Evolutionary conservation across 1,284 basidiomycete genomes (phyloP), one percentile per base, ranked within the genome.

Genomic region (Ustilago shanxiensis): DNA sequence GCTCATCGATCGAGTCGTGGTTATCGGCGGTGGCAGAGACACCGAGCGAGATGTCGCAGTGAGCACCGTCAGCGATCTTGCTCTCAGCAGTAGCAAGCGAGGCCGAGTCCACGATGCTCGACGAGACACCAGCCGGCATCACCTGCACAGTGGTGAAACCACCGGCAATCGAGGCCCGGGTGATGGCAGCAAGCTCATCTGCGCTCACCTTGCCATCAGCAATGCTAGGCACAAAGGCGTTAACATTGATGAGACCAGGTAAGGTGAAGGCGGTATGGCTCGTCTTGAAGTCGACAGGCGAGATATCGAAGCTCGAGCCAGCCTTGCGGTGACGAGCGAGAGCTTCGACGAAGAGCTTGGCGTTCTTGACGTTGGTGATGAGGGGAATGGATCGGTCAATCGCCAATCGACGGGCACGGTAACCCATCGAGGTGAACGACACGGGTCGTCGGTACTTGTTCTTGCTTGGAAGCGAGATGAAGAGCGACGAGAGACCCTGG

Each of bases 311-410:
- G 20, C 87, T 86, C 18, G 95, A 92, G 33, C 79, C 87, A 91
- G 93, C 79, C 95, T 79, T 78, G 60, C 83, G 78, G 72, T 84
- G 78, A 39, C 81, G 91, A 69, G 98, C 93, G 67, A 99, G 90
- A 2, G 96, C 97, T 87, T 99, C 95, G 44, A 95, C 93, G 56
- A 99, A 91, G 83, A 99, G 90, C 88, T 99, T 99, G 74, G 97
- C 97, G 86, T 95, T 95, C 89, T 99, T 99, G 88, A 99, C 93
- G 86, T 99, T 99, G 67, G 96, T 99, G 86, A 99, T 95, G 60
- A 99, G 89, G 0, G 97, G 96, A 41, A 99, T 92, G 35, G 95
- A 95, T 84, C 96, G 98, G 88, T 99, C 96, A 76, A 99, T 96
- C n/a, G 97, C 96, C 93, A 98, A 95, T 77, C 96, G 93, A 86